Evolutionary conservation across 2,329 filamentous ascomycete genomes (phyloP), one percentile per base, ranked within the genome.

Genomic region (Incumbomyces lentus): DNA sequence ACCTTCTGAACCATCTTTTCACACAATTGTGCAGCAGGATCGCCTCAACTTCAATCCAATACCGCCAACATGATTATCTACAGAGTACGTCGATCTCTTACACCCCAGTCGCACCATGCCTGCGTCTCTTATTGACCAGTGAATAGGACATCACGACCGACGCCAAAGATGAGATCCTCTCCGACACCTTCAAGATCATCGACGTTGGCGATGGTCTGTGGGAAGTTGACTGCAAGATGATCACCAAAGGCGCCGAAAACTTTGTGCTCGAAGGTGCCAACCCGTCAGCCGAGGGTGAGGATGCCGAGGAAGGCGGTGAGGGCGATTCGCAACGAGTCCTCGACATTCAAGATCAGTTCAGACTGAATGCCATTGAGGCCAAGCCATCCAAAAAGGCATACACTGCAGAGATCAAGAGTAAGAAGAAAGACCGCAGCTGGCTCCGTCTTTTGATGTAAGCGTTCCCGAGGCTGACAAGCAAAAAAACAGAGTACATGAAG

Each of bases 151-250:
- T 92, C 61, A 67, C 95, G 70, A 85, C 79, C 69, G 86, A 74
- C 57, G 90, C 95, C 73, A 92, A 98, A 83, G 90, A 95, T 73
- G 92, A 98, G 83, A 78, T 98, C 68, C 82, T 96, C 81, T 93
- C 92, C 63, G 90, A 96, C 74, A 92, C 85, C 59, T 95, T 83
- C 74, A 75, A 88, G 59, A 69, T 93, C 65, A 87, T 86, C 74
- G 75, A 84, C 67, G 65, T 90, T 54, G 85, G 89, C 67, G 81
- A 79, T 58, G 74, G 85, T 58, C 81, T 84, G 61, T 96, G 85
- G 73, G 90, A 96, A 75, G 83, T 82, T 64, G 84, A 98, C 73
- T 95, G 89, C 72, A 74, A 76, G 66, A 94, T 90, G 81, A 88
- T 95, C 72, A 80, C 78, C 50, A 75, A 89, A 68, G 87, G 81